Conservation (phyloP, 257 asterid species). For the Eustoma russellianum region DNA sequence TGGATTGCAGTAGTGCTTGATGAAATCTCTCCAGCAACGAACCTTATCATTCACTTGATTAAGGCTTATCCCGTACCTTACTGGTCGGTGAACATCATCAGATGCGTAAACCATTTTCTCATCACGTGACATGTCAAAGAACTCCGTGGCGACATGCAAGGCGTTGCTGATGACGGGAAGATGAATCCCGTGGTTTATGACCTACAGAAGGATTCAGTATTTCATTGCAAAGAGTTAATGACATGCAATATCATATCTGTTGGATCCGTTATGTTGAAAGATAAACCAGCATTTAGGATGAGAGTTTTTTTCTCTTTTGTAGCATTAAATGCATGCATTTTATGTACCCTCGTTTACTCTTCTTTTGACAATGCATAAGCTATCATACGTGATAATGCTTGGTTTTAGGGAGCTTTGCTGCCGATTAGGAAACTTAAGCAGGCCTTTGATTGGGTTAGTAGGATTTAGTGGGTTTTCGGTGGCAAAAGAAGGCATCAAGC, state of each 20-base stretch:
- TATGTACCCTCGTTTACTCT: too few relatives aligned
- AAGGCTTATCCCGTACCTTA: constrained; percentile 58
- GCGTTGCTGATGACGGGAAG: constrained; percentile 28
- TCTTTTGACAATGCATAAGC: neutral
- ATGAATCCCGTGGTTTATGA: constrained; percentile 57
- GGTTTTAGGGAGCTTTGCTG: too few relatives aligned
- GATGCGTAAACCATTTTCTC: constrained; percentile 38
- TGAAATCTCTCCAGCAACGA: constrained; percentile 60
- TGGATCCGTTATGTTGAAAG: too few relatives aligned
- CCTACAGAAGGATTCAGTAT: constrained; percentile 23
- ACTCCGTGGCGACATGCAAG: constrained; percentile 38
- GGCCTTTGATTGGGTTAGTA: too few relatives aligned
- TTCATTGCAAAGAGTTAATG: too few relatives aligned
- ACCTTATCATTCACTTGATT: constrained; percentile 40
- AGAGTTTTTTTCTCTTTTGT: neutral
- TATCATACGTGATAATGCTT: too few relatives aligned
- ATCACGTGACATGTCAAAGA: constrained; percentile 46
- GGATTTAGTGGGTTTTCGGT: too few relatives aligned
- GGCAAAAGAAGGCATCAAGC: too few relatives aligned
- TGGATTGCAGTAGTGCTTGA: constrained; percentile 59
- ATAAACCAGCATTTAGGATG: neutral
- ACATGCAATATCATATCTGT: too few relatives aligned
- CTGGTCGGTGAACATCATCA: constrained; percentile 34
- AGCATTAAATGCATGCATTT: neutral
- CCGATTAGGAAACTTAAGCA: too few relatives aligned